Evolutionary conservation across 495 filamentous ascomycete species (phyloP).

Genomic region (Amphirosellinia nigrospora): DNA sequence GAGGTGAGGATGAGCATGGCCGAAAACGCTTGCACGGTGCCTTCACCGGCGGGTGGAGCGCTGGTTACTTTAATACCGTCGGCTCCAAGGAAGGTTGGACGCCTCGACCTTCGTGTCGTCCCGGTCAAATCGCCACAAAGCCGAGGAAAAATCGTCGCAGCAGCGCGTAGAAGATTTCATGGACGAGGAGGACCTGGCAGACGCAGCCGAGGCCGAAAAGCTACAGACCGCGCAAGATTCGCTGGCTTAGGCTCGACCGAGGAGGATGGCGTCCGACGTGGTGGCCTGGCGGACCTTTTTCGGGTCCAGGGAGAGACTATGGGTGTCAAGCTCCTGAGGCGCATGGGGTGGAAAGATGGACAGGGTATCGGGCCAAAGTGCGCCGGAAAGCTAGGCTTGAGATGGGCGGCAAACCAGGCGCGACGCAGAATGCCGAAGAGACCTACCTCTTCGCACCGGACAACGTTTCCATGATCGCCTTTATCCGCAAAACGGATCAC

Average conservation of each 20-base stretch:
- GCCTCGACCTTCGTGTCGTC: slow-evolving; percentile 89
- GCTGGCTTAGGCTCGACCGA: slow-evolving; percentile 77
- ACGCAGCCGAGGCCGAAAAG: slow-evolving; percentile 76
- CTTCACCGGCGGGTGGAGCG: slow-evolving; percentile 96
- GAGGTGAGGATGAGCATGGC: slow-evolving; percentile 94
- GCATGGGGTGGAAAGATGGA: slow-evolving; percentile 96
- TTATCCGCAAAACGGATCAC: slow-evolving; percentile 75
- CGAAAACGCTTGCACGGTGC: slow-evolving; percentile 92
- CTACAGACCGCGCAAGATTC: slow-evolving; percentile 75
- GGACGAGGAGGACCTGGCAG: slow-evolving; percentile 95
- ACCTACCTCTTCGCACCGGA: slow-evolving; percentile 88
- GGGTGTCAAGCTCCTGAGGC: slow-evolving; percentile 84
- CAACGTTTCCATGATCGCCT: slow-evolving; percentile 76
- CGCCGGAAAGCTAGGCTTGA: slow-evolving; percentile 75
- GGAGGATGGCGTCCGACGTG: slow-evolving; percentile 57
- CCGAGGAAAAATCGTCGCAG: slow-evolving; percentile 57
- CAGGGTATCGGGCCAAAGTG: slow-evolving; percentile 91
- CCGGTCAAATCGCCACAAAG: slow-evolving; percentile 75
- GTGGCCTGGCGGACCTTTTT: slow-evolving; percentile 75
- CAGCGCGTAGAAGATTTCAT: slow-evolving; percentile 91
- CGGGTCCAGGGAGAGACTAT: slow-evolving; percentile 81
- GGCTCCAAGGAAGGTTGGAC: slow-evolving; percentile 99
- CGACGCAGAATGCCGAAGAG: slow-evolving; percentile 48
- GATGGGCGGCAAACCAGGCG: slow-evolving; percentile 47
- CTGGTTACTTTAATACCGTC: slow-evolving; percentile 97